Base-by-base conservation (phyloP, 2,329 filamentous ascomycete genomes). In the Cadophora sp. region DNA sequence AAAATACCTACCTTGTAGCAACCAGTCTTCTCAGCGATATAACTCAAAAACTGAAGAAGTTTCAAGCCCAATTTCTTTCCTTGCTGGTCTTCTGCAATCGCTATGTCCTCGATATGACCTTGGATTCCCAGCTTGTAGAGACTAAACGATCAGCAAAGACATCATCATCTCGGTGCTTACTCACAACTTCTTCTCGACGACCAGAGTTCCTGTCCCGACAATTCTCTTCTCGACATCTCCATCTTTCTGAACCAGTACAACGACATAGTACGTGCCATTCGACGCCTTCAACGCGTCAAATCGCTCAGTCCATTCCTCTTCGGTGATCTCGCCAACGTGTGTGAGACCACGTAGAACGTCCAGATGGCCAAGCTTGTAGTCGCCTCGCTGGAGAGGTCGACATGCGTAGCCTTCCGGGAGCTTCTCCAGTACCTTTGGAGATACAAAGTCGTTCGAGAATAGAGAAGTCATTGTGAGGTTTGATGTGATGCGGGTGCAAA, bases 31-130 rank as follows among this genome's bases (percentile, higher is more conserved):
- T 93, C 89, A 66, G 94, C 94, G 67, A 97, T 89, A 78, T 86
- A 90, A 80, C 97, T 94, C 77, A 99, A 85, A 9, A 94, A 93
- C 81, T 97, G 92, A 76, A 98, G 97, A 73, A 98, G 91, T 72
- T 92, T 87, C 77, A 97, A 83, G 3, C 95, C 96, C 55, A 98
- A 85, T 83, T 97, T 97, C 88, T 97, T 97, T 73, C 95, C 95
- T 81, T 97, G 96, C 81, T 97, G 94, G 75, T 96, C 92, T 81
- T 94, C 93, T 72, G 92, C 89, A 50, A 99, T 94, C 20, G 95
- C 94, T 78, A 98, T 97, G 79, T 99, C 96, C 80, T 98, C 96
- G 80, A 98, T 97, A 81, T 98, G 95, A 16, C 95, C 96, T 30
- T 97, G 94, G 33, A 90, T 82, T 60, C 92, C 92, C 55, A 95